Conservation (phyloP, 2,329 filamentous ascomycete genomes). For the Penicillium sp. region DNA sequence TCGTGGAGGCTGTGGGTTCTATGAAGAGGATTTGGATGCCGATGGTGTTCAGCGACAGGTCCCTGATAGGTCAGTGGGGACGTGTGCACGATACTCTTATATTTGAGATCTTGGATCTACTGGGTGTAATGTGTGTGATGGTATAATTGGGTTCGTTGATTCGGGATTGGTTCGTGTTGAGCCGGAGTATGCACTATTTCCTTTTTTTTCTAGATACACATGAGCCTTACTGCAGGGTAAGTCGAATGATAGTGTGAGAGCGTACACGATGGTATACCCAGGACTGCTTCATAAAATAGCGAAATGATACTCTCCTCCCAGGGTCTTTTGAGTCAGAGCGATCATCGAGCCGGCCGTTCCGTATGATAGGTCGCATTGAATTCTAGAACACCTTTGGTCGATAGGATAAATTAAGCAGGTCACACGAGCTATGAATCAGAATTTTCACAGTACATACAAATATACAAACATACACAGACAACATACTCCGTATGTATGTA, state of each 20-base stretch:
- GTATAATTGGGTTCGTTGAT: not conserved
- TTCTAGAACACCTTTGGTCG: not conserved
- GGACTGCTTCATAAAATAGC: too few relatives aligned
- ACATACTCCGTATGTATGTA: too few relatives aligned
- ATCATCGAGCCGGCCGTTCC: not conserved
- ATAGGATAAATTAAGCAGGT: not conserved
- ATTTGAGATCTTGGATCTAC: not conserved
- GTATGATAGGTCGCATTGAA: not conserved
- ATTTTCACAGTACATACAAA: conserved; percentile 1
- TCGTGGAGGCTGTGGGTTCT: conserved; percentile 5
- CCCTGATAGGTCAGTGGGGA: not conserved
- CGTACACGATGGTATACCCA: too few relatives aligned
- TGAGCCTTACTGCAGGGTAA: too few relatives aligned
- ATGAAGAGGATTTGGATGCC: not conserved
- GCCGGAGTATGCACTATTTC: too few relatives aligned
- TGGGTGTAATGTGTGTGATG: not conserved
- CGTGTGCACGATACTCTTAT: not conserved
- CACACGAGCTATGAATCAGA: not conserved
- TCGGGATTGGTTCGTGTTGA: not conserved
- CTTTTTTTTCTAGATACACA: too few relatives aligned
- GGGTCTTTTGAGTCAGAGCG: not conserved
- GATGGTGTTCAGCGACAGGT: not conserved
- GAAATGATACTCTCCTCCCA: too few relatives aligned
- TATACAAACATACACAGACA: too few relatives aligned
- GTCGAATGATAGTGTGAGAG: too few relatives aligned